These are phyloP conservation scores for Cladorrhinum sp. DNA, from an alignment of 2,329 filamentous ascomycete genomes.

Conservation along the genomic window DNA sequence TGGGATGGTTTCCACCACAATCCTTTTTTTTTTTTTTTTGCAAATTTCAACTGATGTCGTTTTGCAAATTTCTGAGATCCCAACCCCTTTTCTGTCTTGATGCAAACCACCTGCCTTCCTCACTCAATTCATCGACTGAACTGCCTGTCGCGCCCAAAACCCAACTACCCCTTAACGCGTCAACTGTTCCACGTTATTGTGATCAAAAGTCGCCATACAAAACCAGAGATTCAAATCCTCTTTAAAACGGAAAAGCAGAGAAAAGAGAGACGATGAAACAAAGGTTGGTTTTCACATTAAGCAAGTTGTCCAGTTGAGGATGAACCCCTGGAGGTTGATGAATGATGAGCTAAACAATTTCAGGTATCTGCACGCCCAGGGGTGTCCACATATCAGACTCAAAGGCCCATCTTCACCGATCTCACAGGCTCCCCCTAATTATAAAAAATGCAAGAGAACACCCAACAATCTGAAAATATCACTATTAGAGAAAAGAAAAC, in stretches of 20 bases:
- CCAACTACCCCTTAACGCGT: too few relatives aligned
- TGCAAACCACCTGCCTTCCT: too few relatives aligned
- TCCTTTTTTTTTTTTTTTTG: neutral
- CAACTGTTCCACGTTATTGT: too few relatives aligned
- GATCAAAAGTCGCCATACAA: too few relatives aligned
- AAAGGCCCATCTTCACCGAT: conserved; percentile 2
- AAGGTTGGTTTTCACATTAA: neutral
- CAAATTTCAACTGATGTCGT: too few relatives aligned
- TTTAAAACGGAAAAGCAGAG: neutral
- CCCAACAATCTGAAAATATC: neutral
- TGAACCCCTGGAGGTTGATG: conserved; percentile 2
- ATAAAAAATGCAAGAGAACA: neutral
- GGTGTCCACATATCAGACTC: conserved; percentile 13
- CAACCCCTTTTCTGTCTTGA: too few relatives aligned
- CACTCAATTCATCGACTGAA: too few relatives aligned
- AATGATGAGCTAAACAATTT: conserved; percentile 11
- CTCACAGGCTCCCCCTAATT: conserved; percentile 10
- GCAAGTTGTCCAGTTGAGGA: neutral
- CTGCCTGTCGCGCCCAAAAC: too few relatives aligned
- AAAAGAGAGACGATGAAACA: neutral
- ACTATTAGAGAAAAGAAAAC: neutral
- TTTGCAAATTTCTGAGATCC: too few relatives aligned
- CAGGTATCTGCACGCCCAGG: conserved; percentile 7
- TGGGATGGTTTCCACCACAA: neutral
- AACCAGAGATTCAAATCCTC: neutral